These are phyloP conservation scores for Silybum marianum DNA, from an alignment of 129 eudicot species.

Conservation along the genomic window DNA sequence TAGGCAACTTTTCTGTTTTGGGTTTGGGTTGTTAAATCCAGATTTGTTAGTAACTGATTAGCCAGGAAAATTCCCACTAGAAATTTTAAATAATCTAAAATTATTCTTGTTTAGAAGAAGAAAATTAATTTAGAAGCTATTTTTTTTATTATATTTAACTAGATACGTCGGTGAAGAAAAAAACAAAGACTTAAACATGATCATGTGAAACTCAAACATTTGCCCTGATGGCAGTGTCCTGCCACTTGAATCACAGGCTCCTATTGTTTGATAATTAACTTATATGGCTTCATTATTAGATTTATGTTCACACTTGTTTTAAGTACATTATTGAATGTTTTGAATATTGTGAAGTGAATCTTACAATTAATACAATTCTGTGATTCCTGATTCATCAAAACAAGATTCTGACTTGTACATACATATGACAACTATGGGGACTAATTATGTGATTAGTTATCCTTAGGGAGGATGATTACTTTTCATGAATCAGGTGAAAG, in stretches of 20 bases:
- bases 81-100: background rate
- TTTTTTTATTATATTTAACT: background rate
- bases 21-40: background rate
- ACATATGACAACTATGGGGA: background rate
- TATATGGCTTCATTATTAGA: background rate
- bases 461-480: background rate
- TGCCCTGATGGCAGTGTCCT: background rate
- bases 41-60: background rate
- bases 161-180: background rate
- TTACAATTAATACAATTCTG: background rate
- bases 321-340: no score
- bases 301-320: no score
- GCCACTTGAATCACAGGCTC: background rate
- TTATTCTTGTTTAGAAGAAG: background rate
- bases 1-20: background rate
- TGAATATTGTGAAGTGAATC: no score
- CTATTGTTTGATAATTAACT: no score
- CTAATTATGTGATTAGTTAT: background rate
- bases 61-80: background rate
- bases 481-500: background rate
- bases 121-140: background rate
- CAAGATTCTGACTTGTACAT: background rate
- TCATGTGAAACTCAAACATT: background rate
- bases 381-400: no score
- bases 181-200: background rate